Evolutionary conservation across 257 asterid genomes (phyloP).

Genomic region (Echium plantagineum): DNA sequence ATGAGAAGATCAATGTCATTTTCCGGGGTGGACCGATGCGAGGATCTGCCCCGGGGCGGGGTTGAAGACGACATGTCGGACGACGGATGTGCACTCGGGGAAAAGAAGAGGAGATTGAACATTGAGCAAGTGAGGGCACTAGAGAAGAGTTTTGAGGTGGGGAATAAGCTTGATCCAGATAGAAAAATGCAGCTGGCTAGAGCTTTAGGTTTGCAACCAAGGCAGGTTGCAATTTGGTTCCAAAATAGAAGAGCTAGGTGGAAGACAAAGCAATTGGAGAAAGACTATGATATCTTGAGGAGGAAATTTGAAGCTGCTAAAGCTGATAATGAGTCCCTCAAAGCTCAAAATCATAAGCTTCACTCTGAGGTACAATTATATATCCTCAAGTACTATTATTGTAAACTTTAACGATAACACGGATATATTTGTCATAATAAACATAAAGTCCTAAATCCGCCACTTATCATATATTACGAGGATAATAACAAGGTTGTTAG

Average conservation of each 20-base stretch:
- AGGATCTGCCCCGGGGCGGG: conserved; percentile 22
- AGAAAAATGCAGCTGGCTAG: conserved; percentile 72
- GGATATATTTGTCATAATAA: too few species aligned
- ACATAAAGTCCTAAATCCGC: too few species aligned
- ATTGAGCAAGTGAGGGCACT: conserved; percentile 74
- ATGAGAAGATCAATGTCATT: conserved; percentile 74
- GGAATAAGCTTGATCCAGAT: conserved; percentile 74
- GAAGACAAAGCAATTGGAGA: conserved; percentile 81
- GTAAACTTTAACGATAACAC: too few species aligned
- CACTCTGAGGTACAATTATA: conserved; percentile 43
- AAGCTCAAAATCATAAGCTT: conserved; percentile 56
- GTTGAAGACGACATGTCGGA: conserved; percentile 56
- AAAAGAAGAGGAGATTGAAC: conserved; percentile 68
- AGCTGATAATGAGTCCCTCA: conserved; percentile 66
- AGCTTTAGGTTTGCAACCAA: conserved; percentile 68
- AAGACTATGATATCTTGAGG: conserved; percentile 59
- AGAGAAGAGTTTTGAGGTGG: conserved; percentile 78
- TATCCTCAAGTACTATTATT: too few species aligned
- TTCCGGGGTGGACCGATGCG: conserved; percentile 53
- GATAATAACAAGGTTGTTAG: too few species aligned
- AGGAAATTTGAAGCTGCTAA: conserved; percentile 52
- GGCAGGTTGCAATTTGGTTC: conserved; percentile 85
- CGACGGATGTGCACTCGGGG: conserved; percentile 52
- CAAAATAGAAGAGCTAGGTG: conserved; percentile 86
- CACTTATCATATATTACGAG: too few species aligned